Conservation (phyloP, 495 filamentous ascomycete species). For the Tuber brumale region DNA sequence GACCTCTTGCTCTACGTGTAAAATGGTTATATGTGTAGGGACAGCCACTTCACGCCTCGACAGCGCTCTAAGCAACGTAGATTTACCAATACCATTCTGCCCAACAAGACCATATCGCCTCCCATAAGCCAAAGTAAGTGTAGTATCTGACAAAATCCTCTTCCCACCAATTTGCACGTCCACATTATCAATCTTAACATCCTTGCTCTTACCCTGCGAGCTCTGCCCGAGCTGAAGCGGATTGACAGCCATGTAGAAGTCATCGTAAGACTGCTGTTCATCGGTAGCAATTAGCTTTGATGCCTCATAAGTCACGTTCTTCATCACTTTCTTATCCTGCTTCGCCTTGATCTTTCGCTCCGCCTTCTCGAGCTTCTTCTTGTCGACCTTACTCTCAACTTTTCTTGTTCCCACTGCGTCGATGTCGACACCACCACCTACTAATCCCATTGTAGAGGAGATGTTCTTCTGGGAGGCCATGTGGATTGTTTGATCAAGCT, state of each 20-base stretch:
- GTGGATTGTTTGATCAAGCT: slow-evolving; percentile 90
- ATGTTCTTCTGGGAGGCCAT: slow-evolving; percentile 90
- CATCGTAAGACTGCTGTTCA: slow-evolving; percentile 89
- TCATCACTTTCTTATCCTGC: slow-evolving; percentile 96
- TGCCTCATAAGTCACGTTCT: slow-evolving; percentile 95
- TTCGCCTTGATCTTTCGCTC: slow-evolving; percentile 97
- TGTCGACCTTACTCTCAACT: slow-evolving; percentile 93
- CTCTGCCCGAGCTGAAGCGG: slow-evolving; percentile 77
- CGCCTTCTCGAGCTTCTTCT: slow-evolving; percentile 98
- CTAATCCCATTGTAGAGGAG: slow-evolving; percentile 85
- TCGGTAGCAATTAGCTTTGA: slow-evolving; percentile 77
- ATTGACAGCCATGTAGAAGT: slow-evolving; percentile 99
- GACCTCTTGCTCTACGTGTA: slow-evolving; percentile 98
- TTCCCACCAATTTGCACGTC: slow-evolving; percentile 86
- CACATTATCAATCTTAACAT: slow-evolving; percentile 94
- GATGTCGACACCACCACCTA: slow-evolving; percentile 77
- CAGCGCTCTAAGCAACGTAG: slow-evolving; percentile 81
- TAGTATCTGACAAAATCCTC: slow-evolving; percentile 84
- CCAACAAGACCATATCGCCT: slow-evolving; percentile 94
- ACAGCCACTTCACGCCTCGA: slow-evolving; percentile 90
- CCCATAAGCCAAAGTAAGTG: slow-evolving; percentile 82
- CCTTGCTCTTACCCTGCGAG: slow-evolving; percentile 76
- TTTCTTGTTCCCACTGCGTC: slow-evolving; percentile 87
- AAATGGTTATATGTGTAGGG: slow-evolving; percentile 94
- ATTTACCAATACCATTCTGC: slow-evolving; percentile 99